Base-by-base conservation (phyloP, 345 rosid species). In the Pistacia vera region DNA sequence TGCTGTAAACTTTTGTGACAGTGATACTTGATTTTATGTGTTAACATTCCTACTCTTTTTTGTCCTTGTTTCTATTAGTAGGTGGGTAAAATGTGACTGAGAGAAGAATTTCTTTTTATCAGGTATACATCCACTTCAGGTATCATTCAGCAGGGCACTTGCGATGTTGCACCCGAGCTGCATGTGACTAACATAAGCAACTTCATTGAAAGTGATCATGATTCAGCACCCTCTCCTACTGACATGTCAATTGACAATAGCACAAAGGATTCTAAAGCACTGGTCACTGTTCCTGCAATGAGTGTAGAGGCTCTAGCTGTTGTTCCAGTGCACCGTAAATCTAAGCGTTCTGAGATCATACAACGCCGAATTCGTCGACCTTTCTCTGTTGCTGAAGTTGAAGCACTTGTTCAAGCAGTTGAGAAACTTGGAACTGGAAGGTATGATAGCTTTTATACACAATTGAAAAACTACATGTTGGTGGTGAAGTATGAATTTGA, bases 351-450 rank as follows among this genome's bases (percentile, higher is more conserved):
- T 62, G 99, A 89, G 77, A 85, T 87, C 65, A 95, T 81, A 46
- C 99, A 91, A 81, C 97, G 99, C 75, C 91, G 99, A 83, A 94
- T 96, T 83, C 97, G 99, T 73, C 87, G 98, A 78, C 97, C 99
- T 74, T 96, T 96, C 91, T 92, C 99, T 63, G 98, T 96, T 74
- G 59, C 93, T 71, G 98, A 96, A 91, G 99, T 96, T 70, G 99
- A 93, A 80, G 94, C 97, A 18, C 91, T 96, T 77, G 98, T 96
- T 72, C 95, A 94, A 79, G 98, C 99, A 52, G 99, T 96, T 72
- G 98, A 96, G 89, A 90, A 95, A 81, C 94, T 96, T 77, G 99
- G 99, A 46, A 96, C 99, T 49, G 98, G 99, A 88, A 93, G 99
- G 98, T 96, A 85, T 38, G 72, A 75, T 33, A 44, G 25, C 8